Evolutionary conservation across 768 basidiomycete species (phyloP).

Genomic region (Pluteus cervinus): DNA sequence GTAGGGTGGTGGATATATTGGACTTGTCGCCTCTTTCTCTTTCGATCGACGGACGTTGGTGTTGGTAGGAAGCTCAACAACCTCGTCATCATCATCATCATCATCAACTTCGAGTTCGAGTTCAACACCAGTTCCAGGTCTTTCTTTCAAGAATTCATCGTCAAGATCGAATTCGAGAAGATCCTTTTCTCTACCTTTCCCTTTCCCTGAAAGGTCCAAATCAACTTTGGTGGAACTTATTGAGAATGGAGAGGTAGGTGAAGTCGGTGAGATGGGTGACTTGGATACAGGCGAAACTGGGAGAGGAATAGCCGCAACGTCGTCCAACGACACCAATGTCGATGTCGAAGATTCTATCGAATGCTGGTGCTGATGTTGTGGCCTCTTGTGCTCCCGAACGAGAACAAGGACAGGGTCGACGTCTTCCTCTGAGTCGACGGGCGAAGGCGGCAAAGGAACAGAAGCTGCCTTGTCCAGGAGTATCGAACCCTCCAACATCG

Average conservation of each 20-base stretch:
- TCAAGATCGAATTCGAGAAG: too few relatives aligned
- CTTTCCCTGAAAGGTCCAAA: conserved; percentile 9
- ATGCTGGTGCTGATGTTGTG: conserved; percentile 5
- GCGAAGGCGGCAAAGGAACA: conserved; percentile 15
- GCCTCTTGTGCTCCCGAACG: conserved; percentile 3
- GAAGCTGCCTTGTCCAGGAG: conserved; percentile 8
- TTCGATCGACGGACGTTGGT: conserved; percentile 21
- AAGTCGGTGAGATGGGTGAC: conserved; percentile 1
- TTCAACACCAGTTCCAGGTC: too few relatives aligned
- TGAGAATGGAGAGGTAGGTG: conserved; percentile 7
- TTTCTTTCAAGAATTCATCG: too few relatives aligned
- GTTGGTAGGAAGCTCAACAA: conserved; percentile 9
- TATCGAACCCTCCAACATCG: too few relatives aligned
- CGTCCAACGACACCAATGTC: conserved; percentile 1
- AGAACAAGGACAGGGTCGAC: conserved; percentile 7
- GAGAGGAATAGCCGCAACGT: not conserved
- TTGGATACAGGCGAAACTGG: not conserved
- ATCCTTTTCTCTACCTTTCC: too few relatives aligned
- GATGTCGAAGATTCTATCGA: conserved; percentile 2
- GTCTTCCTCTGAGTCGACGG: conserved; percentile 7
- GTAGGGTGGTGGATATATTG: too few relatives aligned
- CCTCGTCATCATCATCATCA: conserved; percentile 8
- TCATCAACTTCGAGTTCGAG: conserved; percentile 9
- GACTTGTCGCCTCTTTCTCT: too few relatives aligned
- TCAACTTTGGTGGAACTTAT: conserved; percentile 1